Percentiles rank a stretch among this genome's conserved stretches.
These are phyloP conservation scores for Guillardia theta DNA, from an alignment of 78 protist genomes.

Conservation along the genomic window DNA sequence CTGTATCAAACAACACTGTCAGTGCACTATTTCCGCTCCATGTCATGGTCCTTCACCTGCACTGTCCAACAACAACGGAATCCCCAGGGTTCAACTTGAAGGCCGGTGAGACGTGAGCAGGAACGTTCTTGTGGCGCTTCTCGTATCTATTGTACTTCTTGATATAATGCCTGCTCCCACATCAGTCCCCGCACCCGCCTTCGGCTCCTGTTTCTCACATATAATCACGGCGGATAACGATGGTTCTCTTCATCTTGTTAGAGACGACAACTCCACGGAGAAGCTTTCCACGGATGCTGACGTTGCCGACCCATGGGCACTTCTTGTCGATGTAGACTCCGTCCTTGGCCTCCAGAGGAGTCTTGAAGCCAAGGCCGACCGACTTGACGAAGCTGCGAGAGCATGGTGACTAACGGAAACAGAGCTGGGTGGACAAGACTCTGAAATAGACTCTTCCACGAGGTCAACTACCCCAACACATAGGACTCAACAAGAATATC, in stretches of 20 bases:
- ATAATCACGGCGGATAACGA: slow-evolving; percentile 96
- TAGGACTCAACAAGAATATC: too few relatives aligned
- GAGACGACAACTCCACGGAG: slow-evolving; percentile 87
- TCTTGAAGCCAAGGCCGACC: slow-evolving; percentile 98
- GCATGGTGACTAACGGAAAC: too few relatives aligned
- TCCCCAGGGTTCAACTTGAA: slow-evolving; percentile 93
- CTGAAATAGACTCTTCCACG: too few relatives aligned
- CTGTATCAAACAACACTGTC: background rate
- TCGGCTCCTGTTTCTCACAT: slow-evolving; percentile 46
- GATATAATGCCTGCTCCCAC: slow-evolving; percentile 82
- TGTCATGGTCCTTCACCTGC: slow-evolving; percentile 43
- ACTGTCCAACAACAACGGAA: slow-evolving; percentile 90
- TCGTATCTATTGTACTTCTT: slow-evolving; percentile 98
- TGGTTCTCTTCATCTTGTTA: slow-evolving; percentile 85
- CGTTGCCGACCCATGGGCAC: slow-evolving; percentile 98
- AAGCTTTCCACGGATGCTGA: slow-evolving; percentile 97
- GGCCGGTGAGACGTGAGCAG: slow-evolving; percentile 97
- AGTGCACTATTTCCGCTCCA: background rate
- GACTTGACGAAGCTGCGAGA: slow-evolving; percentile 76
- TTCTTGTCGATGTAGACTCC: slow-evolving; percentile 98
- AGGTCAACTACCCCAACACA: too few relatives aligned
- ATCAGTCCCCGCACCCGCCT: background rate
- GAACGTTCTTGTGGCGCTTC: slow-evolving; percentile 97
- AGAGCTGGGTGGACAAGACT: too few relatives aligned
- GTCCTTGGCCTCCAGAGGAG: slow-evolving; percentile 89